phyloP scores from a whole-genome alignment of 495 filamentous ascomycete genomes.

The Hypomontagnella monticulosa region DNA sequence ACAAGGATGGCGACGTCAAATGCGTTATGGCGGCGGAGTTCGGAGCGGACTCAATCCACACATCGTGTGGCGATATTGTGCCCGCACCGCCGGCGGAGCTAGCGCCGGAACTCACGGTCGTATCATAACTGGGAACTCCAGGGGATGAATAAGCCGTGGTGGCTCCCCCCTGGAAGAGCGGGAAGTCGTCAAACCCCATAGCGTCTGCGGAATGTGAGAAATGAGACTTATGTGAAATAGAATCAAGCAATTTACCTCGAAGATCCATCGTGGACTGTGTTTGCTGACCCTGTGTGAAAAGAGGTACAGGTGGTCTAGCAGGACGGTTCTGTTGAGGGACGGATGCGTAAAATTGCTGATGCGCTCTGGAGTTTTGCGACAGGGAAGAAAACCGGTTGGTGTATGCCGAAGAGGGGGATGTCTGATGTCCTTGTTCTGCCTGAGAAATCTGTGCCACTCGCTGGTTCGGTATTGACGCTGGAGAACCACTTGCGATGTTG shows the following conservation, averaged over 20 bases:
- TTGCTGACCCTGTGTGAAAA: slow-evolving; percentile 59
- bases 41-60: slow-evolving; percentile 82
- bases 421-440: slow-evolving; percentile 66
- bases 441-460: slow-evolving; percentile 68
- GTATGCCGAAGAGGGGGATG: slow-evolving; percentile 63
- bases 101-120: slow-evolving; percentile 51
- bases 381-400: slow-evolving; percentile 64
- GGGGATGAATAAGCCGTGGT: slow-evolving; percentile 62
- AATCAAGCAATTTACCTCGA: slow-evolving; percentile 48
- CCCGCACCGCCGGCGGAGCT: slow-evolving; percentile 60
- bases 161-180: slow-evolving; percentile 61
- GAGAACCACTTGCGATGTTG: slow-evolving; percentile 45
- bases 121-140: slow-evolving; percentile 57
- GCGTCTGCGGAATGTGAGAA: slow-evolving; percentile 60
- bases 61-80: slow-evolving; percentile 88
- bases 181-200: slow-evolving; percentile 60
- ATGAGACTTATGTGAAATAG: slow-evolving; percentile 31
- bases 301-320: slow-evolving; percentile 61
- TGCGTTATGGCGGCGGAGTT: slow-evolving; percentile 86
- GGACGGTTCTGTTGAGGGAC: slow-evolving; percentile 58
- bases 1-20: slow-evolving; percentile 81
- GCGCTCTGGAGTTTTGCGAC: slow-evolving; percentile 50
- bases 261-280: slow-evolving; percentile 59
- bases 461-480: slow-evolving; percentile 60
- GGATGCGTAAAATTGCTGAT: slow-evolving; percentile 62